phyloP scores from a whole-genome alignment of 2,329 filamentous ascomycete genomes.

The Clonostachys rosea region DNA sequence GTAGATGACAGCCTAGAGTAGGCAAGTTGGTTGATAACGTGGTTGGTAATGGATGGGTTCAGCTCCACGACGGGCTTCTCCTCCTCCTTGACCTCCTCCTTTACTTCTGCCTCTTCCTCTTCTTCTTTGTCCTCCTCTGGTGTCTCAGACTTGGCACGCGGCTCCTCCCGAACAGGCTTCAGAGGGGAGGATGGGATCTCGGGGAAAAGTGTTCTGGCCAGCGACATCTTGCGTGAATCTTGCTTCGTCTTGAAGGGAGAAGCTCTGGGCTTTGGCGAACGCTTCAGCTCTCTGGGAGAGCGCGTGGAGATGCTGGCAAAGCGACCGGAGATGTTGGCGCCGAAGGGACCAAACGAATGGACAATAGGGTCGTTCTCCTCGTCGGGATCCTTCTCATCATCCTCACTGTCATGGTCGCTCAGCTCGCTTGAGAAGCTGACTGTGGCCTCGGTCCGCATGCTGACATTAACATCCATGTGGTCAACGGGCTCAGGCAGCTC shows the following conservation, averaged over 20 bases:
- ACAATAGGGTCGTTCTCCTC: constrained; percentile 94
- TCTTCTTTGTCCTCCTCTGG: constrained; percentile 1
- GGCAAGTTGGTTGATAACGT: constrained; percentile 91
- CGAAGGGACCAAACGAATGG: constrained; percentile 88
- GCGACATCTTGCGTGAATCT: background rate
- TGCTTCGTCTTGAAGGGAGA: background rate
- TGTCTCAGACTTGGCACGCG: background rate
- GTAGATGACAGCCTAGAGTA: constrained; percentile 91
- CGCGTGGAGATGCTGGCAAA: constrained; percentile 72
- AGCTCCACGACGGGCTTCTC: constrained; percentile 21
- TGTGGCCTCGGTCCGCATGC: constrained; percentile 45
- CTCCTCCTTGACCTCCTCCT: constrained; percentile 5
- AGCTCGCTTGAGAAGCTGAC: constrained; percentile 54
- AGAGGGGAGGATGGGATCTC: constrained; percentile 8
- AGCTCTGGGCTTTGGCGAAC: constrained; percentile 20
- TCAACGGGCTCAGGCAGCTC: constrained; percentile 29
- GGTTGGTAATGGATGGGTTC: constrained; percentile 60
- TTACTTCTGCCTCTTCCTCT: constrained; percentile 2
- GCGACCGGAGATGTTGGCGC: constrained; percentile 76
- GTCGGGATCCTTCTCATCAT: constrained; percentile 72
- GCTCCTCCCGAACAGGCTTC: constrained; percentile 1
- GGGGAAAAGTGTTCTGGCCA: background rate
- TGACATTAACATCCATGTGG: constrained; percentile 23
- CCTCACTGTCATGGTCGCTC: constrained; percentile 48
- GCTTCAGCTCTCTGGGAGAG: constrained; percentile 43